Conservation (phyloP, 73 alveolate genomes). For the Paramecium tetraurelia region DNA sequence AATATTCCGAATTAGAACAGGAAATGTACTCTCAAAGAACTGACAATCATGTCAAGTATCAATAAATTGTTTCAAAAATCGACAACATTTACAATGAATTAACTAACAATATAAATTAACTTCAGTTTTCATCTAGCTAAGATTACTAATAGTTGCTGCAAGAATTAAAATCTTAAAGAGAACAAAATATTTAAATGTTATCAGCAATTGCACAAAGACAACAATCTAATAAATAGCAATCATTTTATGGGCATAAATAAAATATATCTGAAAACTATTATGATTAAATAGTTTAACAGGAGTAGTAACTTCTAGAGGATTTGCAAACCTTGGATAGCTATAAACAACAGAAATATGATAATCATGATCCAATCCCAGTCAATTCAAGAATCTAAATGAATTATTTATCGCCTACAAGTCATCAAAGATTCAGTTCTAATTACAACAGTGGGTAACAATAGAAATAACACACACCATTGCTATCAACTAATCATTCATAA, state of each 20-base stretch:
- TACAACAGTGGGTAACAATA: background rate
- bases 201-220: background rate
- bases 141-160: background rate
- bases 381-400: background rate
- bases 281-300: background rate
- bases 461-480: background rate
- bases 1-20: background rate
- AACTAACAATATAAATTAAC: background rate
- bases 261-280: background rate
- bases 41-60: background rate
- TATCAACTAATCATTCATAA: background rate
- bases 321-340: background rate
- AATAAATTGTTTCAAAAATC: background rate
- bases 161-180: background rate
- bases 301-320: background rate
- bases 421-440: background rate
- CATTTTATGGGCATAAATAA: background rate
- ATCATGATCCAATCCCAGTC: background rate
- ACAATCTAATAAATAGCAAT: background rate
- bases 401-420: background rate
- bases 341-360: background rate
- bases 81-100: background rate
- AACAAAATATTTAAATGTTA: background rate
- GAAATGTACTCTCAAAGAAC: background rate
- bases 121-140: background rate